Base-by-base conservation (phyloP, 2,329 filamentous ascomycete species). In the Geosmithia morbida region DNA sequence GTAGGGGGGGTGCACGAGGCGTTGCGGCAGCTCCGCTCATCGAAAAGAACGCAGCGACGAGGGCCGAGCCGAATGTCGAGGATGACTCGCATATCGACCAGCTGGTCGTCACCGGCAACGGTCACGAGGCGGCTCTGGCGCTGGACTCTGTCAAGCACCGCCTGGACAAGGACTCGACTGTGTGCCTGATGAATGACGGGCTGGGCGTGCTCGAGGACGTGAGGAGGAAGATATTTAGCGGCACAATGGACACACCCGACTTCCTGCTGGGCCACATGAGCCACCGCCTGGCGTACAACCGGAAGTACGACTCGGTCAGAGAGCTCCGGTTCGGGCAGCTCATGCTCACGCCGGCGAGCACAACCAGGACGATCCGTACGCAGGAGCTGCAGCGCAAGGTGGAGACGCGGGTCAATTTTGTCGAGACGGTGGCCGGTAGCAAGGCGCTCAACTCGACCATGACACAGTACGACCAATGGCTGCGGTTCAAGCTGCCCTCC, bases 171-270 rank as follows among this genome's bases (percentile, higher is more conserved):
- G 67, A 78, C 26, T 87, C 83, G 1, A 85, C 86, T 0, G 74
- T 95, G 7, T 79, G 85, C 50, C 75, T 94, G 48, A 62, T 94
- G 48, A 83, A 87, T 48, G 85, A 90, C 51, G 87, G 89, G 1
- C 77, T 97, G 62, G 90, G 92, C 1, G 68, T 87, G 2, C 70
- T 87, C n/a, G 88, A 97, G 45, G 74, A 81, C 45, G 72, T 96
- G 41, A 87, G 87, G 55, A 64, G 72, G 33, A 62, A 73, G 11
- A 61, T 94, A 26, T 96, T 95, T 54, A 72, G 77, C 0, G 75
- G 89, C 51, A 70, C 75, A 0, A 60, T 65, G 1, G 69, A 66
- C 1, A 74, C 85, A 22, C 92, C 92, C 2, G 78, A 77, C 48
- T 95, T 94, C 55, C 71, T 96, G 49, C 60, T 88, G 26, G 87